phyloP scores from a whole-genome alignment of 306 rosid genomes.

The Trifolium repens region DNA sequence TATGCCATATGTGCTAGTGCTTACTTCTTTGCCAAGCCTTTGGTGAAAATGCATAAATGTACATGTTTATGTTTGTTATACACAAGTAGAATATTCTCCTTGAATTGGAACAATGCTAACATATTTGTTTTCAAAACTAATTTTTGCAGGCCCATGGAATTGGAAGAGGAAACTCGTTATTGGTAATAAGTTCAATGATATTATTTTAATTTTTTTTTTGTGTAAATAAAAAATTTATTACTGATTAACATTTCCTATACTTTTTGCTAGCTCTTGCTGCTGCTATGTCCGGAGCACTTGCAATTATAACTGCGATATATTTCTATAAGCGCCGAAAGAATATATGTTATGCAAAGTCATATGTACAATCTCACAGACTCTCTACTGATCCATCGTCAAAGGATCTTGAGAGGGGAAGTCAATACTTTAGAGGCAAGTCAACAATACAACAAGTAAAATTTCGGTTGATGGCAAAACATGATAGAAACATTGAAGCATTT shows the following conservation, averaged over 20 bases:
- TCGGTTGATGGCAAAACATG: too few relatives aligned
- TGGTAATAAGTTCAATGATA: constrained; percentile 53
- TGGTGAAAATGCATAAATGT: too few relatives aligned
- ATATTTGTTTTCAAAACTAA: constrained; percentile 18
- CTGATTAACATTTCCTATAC: constrained; percentile 10
- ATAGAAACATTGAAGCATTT: too few relatives aligned
- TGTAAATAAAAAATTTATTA: neutral
- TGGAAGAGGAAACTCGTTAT: neutral
- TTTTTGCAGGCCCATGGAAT: constrained; percentile 29
- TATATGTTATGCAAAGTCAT: constrained; percentile 33
- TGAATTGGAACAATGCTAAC: neutral
- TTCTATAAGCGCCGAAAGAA: constrained; percentile 34
- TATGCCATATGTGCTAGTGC: neutral
- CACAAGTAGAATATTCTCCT: too few relatives aligned
- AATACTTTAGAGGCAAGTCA: neutral
- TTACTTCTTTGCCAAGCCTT: neutral
- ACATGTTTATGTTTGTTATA: too few relatives aligned
- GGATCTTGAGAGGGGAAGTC: constrained; percentile 61
- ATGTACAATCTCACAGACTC: constrained; percentile 45
- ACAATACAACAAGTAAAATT: too few relatives aligned
- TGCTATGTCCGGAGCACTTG: neutral
- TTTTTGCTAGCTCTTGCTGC: constrained; percentile 40
- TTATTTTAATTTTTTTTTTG: neutral
- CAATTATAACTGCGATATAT: neutral
- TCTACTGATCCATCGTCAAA: constrained; percentile 47